Base-by-base conservation (phyloP, 805 yeast species). In the Monosporozyma siamensis region DNA sequence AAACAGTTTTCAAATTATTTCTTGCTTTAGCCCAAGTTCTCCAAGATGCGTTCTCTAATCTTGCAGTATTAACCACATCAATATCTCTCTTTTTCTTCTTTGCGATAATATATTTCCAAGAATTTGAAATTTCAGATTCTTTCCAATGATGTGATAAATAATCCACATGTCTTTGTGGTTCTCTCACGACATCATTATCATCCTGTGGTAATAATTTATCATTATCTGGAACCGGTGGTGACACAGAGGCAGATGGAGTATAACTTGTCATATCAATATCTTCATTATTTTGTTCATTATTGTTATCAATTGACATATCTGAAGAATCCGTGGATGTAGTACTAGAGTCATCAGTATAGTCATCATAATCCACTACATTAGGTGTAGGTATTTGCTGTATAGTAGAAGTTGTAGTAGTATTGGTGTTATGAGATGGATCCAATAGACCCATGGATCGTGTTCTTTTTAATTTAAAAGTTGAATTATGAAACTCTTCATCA, bases 1-100 rank as follows among this genome's bases (percentile, higher is more conserved):
- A 78, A 6, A 90, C 85, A 0, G 98, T 92, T 48, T 69, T 69
- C 41, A 82, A 67, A 44, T 83, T 76, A 50, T 80, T 77, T 58
- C 88, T 79, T 30, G 92, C 81, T 64, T 92, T 94, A 10, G 95
- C 88, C 98, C 97, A 92, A 4, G 97, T 92, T 62, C 98, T 75
- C 98, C 98, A 90, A 42, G 90, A 78, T 1, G 97, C 97, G 58
- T 84, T 84, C 58, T 84, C 95, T 41, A 84, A 67, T 45, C 95
- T 67, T 3, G 84, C 94, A 50, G 78, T 77, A 67, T 78, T 79
- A 31, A 95, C 95, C 47, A 85, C 82, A 56, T 85, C 90, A 48
- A 54, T 51, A 31, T 56, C 59, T 26, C 56, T 55, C 49, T 58
- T 61, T 45, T 84, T 84, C 37, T 95, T 75, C 52, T 83, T 78